Base-by-base conservation (phyloP, 495 filamentous ascomycete species). In the Neurospora sp. region DNA sequence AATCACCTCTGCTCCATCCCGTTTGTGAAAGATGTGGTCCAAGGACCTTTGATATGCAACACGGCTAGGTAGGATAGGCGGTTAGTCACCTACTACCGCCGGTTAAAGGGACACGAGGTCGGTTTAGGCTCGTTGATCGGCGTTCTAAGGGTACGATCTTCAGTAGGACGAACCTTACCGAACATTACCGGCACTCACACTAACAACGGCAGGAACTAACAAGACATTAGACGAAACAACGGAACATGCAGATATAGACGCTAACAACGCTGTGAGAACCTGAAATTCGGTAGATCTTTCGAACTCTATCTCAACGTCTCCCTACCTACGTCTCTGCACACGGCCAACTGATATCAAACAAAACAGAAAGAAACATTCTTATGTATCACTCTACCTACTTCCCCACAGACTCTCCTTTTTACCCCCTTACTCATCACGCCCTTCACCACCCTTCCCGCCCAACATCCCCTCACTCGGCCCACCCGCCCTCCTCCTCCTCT, bases 381-480 rank as follows among this genome's bases (percentile, higher is more conserved):
- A 12, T 62, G 16, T 7, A 35, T 8, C 54, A 4, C n/a, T 48
- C n/a, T 48, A 48, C 44, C 44, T 48, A 20, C 48, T 10, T 31
- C 48, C 48, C 23, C 48, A 27, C 23, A 16, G 27, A 31, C 27
- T 31, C 27, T 31, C 27, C 27, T 31, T 31, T 31, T 62, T 7
- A 62, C 12, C 54, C 23, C 16, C 23, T 6, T 62, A 62, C 11
- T 62, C 54, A 35, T 62, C 54, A 14, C 23, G 23, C 54, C 54
- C 27, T 62, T 7, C 37, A 31, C 27, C 27, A 31, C 39, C 41
- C 71, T 79, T 76, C 9, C 39, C 62, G 1, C 85, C 85, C 70
- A 93, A 82, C 72, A 93, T 83, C 5, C 86, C 89, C 76, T 88
- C 89, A 72, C 88, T 91, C 70, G 84, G 85, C 20, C 74, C 77